Base-by-base conservation (phyloP, 106 monocot genomes). In the Phalaenopsis equestris region DNA sequence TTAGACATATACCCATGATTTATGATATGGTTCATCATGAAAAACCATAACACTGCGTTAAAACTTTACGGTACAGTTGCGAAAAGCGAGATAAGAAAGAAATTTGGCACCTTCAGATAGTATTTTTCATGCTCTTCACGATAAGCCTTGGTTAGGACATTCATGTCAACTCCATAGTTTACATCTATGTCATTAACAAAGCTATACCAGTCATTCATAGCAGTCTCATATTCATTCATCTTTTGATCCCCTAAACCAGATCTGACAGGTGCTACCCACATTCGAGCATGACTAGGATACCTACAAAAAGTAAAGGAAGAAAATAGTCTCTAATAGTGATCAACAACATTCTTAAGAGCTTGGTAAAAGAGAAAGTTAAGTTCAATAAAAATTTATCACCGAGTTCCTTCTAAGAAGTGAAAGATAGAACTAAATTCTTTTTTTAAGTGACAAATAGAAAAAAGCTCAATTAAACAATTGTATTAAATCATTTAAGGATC, bases 261-360 rank as follows among this genome's bases (percentile, higher is more conserved):
- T 80, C 91, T 92, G 55, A 95, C 89, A 73, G 98, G 98, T 46
- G 93, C 94, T 52, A 99, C n/a, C 98, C 98, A 99, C 94, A 99
- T 94, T 5, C 94, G 89, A 79, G 98, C 98, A 91, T 99, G 94
- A 80, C 98, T 99, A 77, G 98, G 98, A 84, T 99, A 99, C 98
- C 98, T 99, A 58, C 82, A 78, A 55, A 78, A 47, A 24, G 17
- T 42, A 55, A 83, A 6, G 7, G 21, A 76, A 76, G 17, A 45
- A 42, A 76, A 52, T 42, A 11, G 49, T 21, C 76, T 48, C 23
- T 74, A 3, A 30, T 76, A 74, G 8, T 42, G 17, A 42, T 74
- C 19, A 74, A 74, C 42, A 42, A 12, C 8, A 15, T 2, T 30
- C 30, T 30, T 45, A 42, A 42, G n/a, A 45, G 43, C 18, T 45